phyloP scores from a whole-genome alignment of 208 protist genomes.

The Leptomonas pyrrhocoris region DNA sequence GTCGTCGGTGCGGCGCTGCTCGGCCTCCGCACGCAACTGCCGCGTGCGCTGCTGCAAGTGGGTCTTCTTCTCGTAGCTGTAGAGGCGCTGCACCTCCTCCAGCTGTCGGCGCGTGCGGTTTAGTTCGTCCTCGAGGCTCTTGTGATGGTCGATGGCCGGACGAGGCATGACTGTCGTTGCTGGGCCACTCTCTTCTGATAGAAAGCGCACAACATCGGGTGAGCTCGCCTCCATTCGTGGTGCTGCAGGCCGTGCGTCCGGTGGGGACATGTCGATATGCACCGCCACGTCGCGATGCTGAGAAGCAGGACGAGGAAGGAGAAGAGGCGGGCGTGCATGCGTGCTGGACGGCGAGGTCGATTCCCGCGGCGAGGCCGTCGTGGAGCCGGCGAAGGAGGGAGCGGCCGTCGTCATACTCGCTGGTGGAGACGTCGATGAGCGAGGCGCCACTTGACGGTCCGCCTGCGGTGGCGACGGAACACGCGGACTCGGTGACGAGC shows the following conservation, averaged over 20 bases:
- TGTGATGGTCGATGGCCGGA: not conserved
- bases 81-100: conserved; percentile 31
- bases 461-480: not conserved
- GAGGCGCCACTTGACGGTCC: not conserved
- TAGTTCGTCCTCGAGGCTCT: conserved; percentile 16
- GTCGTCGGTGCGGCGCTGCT: conserved; percentile 12
- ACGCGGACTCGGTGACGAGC: not conserved
- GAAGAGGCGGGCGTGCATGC: not conserved
- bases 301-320: not conserved
- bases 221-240: too few species aligned
- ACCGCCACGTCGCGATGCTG: not conserved
- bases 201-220: too few species aligned
- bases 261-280: conserved; percentile 6
- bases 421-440: not conserved
- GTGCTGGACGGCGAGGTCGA: not conserved
- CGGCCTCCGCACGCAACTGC: conserved; percentile 29
- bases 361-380: not conserved
- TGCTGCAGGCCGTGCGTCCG: not conserved
- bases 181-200: not conserved
- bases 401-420: not conserved
- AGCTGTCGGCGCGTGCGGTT: conserved; percentile 19
- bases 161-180: not conserved
- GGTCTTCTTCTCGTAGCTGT: conserved; percentile 25
- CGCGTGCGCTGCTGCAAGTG: conserved; percentile 33
- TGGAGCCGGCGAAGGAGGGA: not conserved